phyloP scores from a whole-genome alignment of 345 rosid genomes.

The Triadica sebifera region DNA sequence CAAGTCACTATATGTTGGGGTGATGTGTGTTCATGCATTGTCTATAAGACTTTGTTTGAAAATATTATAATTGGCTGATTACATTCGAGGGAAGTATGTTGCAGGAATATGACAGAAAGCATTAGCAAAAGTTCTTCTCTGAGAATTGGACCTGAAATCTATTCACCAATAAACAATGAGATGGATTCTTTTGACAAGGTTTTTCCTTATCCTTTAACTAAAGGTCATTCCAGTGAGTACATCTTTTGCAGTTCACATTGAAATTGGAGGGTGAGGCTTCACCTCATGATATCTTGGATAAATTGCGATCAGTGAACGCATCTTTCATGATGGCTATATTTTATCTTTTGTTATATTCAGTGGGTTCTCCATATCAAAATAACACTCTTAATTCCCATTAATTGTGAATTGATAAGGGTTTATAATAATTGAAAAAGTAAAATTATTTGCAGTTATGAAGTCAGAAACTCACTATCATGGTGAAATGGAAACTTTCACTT shows the following conservation, averaged over 20 bases:
- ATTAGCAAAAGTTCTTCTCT: slow-evolving; percentile 26
- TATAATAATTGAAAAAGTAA: too few species aligned
- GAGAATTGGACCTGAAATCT: slow-evolving; percentile 34
- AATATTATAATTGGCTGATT: slow-evolving; percentile 14
- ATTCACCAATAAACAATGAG: slow-evolving; percentile 36
- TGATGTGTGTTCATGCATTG: neutral
- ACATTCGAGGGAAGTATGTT: slow-evolving; percentile 24
- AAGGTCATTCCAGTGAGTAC: neutral
- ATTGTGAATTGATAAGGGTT: too few species aligned
- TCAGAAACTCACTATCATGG: too few species aligned
- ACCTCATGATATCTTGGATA: neutral
- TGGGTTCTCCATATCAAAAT: too few species aligned
- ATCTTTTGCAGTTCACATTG: neutral
- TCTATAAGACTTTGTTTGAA: slow-evolving; percentile 8
- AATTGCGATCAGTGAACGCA: neutral
- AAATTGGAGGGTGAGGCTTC: neutral
- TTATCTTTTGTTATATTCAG: too few species aligned
- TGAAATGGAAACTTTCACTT: too few species aligned
- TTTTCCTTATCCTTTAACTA: slow-evolving; percentile 14
- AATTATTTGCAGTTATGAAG: too few species aligned
- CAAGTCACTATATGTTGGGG: neutral
- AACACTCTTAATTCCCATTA: too few species aligned
- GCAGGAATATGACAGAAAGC: slow-evolving; percentile 51
- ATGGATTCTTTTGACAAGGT: slow-evolving; percentile 85
- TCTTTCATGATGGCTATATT: neutral